Conservation (phyloP, 148 eudicot genomes). For the Spergularia marina region DNA sequence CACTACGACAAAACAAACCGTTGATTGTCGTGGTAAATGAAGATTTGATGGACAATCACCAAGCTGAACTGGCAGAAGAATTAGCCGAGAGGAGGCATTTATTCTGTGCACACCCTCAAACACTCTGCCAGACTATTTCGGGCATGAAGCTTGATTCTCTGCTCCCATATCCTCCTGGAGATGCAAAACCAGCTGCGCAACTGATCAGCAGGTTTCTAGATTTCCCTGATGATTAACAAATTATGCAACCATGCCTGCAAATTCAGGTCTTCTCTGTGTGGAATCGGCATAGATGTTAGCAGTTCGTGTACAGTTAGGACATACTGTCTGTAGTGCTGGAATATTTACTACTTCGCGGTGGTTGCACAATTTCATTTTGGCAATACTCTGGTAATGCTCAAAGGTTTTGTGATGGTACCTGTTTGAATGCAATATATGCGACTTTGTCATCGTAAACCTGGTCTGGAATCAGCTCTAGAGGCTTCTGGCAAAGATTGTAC, state of each 20-base stretch:
- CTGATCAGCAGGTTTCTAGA: slow-evolving; percentile 68
- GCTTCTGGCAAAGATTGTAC: too few relatives aligned
- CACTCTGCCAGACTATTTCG: slow-evolving; percentile 46
- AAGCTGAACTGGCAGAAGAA: slow-evolving; percentile 90
- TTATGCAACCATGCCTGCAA: not conserved
- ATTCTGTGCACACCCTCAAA: slow-evolving; percentile 72
- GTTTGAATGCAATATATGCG: too few relatives aligned
- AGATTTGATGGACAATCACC: slow-evolving; percentile 97
- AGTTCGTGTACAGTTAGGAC: too few relatives aligned
- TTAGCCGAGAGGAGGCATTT: slow-evolving; percentile 78
- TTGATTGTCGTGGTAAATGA: slow-evolving; percentile 87
- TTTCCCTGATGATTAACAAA: slow-evolving; percentile 42
- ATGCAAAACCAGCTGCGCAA: slow-evolving; percentile 76
- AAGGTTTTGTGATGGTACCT: too few relatives aligned
- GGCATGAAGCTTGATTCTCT: slow-evolving; percentile 50
- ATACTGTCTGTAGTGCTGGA: too few relatives aligned
- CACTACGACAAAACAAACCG: slow-evolving; percentile 59
- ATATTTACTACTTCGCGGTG: too few relatives aligned
- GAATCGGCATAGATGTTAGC: too few relatives aligned
- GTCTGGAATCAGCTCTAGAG: too few relatives aligned
- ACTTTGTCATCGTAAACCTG: too few relatives aligned
- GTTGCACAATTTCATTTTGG: too few relatives aligned
- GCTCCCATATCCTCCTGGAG: slow-evolving; percentile 66
- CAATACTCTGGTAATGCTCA: too few relatives aligned
- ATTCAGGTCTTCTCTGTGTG: too few relatives aligned